Evolutionary conservation across 176 grass and related monocot genomes (phyloP).

Genomic region (Saccharum officinarum): DNA sequence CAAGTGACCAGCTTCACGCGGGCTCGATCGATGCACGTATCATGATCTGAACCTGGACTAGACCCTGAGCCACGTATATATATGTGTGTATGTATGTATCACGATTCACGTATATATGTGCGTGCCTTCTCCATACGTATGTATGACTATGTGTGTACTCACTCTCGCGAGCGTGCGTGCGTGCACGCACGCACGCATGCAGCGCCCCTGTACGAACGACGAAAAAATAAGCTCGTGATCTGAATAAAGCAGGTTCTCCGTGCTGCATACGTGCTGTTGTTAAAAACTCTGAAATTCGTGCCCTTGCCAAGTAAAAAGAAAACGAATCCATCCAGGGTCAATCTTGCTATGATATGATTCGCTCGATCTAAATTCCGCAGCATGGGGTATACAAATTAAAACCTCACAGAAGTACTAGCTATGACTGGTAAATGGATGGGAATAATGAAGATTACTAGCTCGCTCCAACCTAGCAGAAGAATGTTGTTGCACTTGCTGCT

Average conservation of each 20-base stretch:
- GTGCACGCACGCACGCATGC: not conserved
- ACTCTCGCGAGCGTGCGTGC: not conserved
- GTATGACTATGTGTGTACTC: not conserved
- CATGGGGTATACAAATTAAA: not conserved
- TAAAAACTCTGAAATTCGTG: not conserved
- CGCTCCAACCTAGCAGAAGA: too few species aligned
- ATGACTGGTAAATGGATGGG: too few species aligned
- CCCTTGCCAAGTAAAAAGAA: not conserved
- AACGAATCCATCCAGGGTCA: not conserved
- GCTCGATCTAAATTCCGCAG: not conserved
- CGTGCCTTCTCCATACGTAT: not conserved
- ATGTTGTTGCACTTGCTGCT: too few species aligned
- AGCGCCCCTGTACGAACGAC: not conserved
- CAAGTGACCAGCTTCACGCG: not conserved
- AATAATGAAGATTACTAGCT: too few species aligned
- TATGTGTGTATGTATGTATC: not conserved
- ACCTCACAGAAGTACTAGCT: not conserved
- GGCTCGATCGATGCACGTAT: not conserved
- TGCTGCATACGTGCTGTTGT: not conserved
- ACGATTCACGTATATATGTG: not conserved
- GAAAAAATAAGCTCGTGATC: constrained; percentile 22
- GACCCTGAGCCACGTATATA: not conserved
- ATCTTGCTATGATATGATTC: not conserved
- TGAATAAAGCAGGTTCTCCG: constrained; percentile 1
- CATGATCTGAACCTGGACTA: not conserved